phyloP scores from a whole-genome alignment of 495 filamentous ascomycete genomes.

The Hypoxylon fuscum region DNA sequence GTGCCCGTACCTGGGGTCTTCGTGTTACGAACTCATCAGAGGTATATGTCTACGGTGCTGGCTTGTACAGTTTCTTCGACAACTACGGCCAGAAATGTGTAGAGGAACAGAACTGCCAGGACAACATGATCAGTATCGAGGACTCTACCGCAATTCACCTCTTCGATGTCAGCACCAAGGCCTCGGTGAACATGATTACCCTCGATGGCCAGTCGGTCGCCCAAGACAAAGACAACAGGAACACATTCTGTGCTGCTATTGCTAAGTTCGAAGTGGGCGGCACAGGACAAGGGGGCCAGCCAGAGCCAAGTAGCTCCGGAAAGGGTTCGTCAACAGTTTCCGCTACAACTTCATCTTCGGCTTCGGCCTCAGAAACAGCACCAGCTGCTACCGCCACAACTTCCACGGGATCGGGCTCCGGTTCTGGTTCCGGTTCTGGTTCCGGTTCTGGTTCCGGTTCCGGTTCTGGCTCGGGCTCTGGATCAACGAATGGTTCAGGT shows the following conservation, averaged over 20 bases:
- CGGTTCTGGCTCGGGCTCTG: constrained; percentile 6
- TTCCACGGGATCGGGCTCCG: constrained; percentile 7
- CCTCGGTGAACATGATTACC: constrained; percentile 84
- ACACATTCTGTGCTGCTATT: constrained; percentile 80
- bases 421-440: constrained; percentile 23
- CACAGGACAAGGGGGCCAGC: constrained; percentile 11
- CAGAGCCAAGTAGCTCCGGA: constrained; percentile 21
- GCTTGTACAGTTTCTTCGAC: constrained; percentile 87
- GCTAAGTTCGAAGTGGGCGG: constrained; percentile 51
- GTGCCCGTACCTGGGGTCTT: constrained; percentile 86
- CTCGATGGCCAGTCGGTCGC: constrained; percentile 64
- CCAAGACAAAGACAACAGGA: constrained; percentile 70
- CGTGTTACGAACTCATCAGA: constrained; percentile 75
- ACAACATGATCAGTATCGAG: constrained; percentile 87
- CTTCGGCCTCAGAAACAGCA: constrained; percentile 1
- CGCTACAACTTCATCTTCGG: constrained; percentile 1
- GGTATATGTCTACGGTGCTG: constrained; percentile 78
- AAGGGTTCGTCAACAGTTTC: constrained; percentile 8
- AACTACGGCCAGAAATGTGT: constrained; percentile 86
- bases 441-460: constrained; percentile 18
- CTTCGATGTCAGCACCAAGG: constrained; percentile 88
- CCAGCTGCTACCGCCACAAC: not conserved
- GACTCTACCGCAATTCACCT: constrained; percentile 68
- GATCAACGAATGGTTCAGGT: constrained; percentile 13
- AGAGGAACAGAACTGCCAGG: constrained; percentile 77